Conservation (phyloP, 1,284 basidiomycete genomes). For the Tilletia caries region DNA sequence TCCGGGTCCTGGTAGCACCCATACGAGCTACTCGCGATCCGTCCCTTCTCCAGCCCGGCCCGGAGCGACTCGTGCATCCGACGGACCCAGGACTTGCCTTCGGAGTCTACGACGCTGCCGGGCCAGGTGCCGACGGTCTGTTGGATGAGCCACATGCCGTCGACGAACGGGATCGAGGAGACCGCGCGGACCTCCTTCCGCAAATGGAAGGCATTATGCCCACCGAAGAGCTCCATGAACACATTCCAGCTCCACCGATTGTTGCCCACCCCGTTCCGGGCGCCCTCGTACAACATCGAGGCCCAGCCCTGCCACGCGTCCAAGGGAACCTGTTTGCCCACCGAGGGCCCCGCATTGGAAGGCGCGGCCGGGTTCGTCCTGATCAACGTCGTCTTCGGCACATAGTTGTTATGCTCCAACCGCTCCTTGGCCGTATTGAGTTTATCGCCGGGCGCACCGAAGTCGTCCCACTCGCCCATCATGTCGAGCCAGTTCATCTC, state of each 20-base stretch:
- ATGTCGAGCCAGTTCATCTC: conserved; percentile 29
- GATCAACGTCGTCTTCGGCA: conserved; percentile 36
- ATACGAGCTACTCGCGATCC: conserved; percentile 26
- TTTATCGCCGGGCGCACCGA: conserved; percentile 36
- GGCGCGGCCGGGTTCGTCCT: not conserved
- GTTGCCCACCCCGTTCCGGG: not conserved
- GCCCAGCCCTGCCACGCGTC: not conserved
- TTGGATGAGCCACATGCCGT: conserved; percentile 47
- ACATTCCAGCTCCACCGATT: conserved; percentile 42
- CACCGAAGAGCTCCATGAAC: conserved; percentile 47
- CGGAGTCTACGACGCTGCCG: conserved; percentile 14
- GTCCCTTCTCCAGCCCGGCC: conserved; percentile 23
- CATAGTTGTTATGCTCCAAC: conserved; percentile 41
- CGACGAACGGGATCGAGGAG: conserved; percentile 37
- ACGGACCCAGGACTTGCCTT: conserved; percentile 12
- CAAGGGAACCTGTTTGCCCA: not conserved
- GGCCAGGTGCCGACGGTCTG: conserved; percentile 28
- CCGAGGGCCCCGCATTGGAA: not conserved
- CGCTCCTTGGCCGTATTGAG: conserved; percentile 39
- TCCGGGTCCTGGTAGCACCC: conserved; percentile 41
- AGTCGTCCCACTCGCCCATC: conserved; percentile 48
- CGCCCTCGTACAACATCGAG: not conserved
- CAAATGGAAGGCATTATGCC: conserved; percentile 15
- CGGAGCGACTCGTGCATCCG: conserved; percentile 26
- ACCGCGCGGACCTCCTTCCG: conserved; percentile 10